Conservation (phyloP, 2,329 filamentous ascomycete species). For the Microascus cirrosus region DNA sequence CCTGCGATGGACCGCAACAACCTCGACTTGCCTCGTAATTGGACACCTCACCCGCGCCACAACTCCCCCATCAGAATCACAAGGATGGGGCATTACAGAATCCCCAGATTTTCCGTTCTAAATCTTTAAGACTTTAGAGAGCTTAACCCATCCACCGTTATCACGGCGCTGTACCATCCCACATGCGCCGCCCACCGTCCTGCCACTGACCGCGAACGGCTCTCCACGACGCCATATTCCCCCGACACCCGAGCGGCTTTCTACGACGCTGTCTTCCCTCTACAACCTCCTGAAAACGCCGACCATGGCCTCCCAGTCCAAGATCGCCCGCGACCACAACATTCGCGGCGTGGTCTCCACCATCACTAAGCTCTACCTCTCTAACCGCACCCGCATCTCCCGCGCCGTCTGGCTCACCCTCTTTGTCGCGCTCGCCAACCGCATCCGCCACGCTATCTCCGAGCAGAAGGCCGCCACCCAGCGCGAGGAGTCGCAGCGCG, state of each 20-base stretch:
- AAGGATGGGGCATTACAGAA: background rate
- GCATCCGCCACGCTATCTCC: constrained; percentile 80
- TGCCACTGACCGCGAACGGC: constrained; percentile 4
- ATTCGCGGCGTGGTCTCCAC: constrained; percentile 54
- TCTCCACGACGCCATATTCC: too few species aligned
- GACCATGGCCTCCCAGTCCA: constrained; percentile 65
- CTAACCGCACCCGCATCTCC: constrained; percentile 72
- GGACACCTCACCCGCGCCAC: background rate
- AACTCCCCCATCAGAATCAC: background rate
- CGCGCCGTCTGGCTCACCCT: constrained; percentile 75
- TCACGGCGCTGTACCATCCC: background rate
- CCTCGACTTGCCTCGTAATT: background rate
- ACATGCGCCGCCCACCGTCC: background rate
- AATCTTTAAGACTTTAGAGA: background rate
- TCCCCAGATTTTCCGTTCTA: background rate
- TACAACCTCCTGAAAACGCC: too few species aligned
- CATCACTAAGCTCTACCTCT: constrained; percentile 62
- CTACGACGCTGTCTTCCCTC: background rate
- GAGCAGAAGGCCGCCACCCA: constrained; percentile 81
- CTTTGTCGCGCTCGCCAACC: constrained; percentile 69
- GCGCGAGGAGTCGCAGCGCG: constrained; percentile 49
- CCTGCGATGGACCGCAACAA: background rate
- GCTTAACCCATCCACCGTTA: background rate
- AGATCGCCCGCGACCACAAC: constrained; percentile 52
- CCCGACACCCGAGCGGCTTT: too few species aligned